phyloP scores from a whole-genome alignment of 257 asterid species.

The Solanum appendiculatum region DNA sequence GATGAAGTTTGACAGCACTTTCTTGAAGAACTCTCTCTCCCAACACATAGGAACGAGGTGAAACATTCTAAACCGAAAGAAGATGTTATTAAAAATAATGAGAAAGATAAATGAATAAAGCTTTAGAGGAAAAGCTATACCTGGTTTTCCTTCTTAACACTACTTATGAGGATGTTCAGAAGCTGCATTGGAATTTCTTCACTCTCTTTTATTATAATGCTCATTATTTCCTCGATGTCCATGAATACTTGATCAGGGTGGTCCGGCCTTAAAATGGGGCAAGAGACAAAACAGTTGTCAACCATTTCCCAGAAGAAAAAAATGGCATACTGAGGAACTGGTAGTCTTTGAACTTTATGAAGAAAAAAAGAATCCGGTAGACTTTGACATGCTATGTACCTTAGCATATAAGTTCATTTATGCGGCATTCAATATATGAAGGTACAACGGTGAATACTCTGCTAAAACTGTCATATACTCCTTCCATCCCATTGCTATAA shows the following conservation, averaged over 20 bases:
- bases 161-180: conserved; percentile 37
- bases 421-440: not conserved
- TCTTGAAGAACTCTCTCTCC: conserved; percentile 8
- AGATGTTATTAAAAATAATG: not conserved
- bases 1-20: conserved; percentile 5
- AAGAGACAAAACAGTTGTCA: conserved; percentile 1
- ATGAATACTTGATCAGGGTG: conserved; percentile 29
- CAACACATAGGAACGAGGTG: conserved; percentile 4
- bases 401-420: not conserved
- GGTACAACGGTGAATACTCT: not conserved
- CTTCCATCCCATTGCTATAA: not conserved
- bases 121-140: conserved; percentile 10
- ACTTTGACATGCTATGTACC: not conserved
- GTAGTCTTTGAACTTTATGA: not conserved
- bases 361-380: not conserved
- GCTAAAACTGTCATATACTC: not conserved
- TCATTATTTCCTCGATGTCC: conserved; percentile 43
- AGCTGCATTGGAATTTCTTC: conserved; percentile 42
- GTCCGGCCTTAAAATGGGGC: conserved; percentile 21
- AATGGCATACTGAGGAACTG: not conserved
- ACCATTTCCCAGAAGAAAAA: not conserved
- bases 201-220: conserved; percentile 38
- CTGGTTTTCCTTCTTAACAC: conserved; percentile 45
- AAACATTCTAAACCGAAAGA: conserved; percentile 11
- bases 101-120: not conserved